These are phyloP conservation scores for Blastobotrys persicus DNA, from an alignment of 1,139 yeast genomes.

Conservation along the genomic window DNA sequence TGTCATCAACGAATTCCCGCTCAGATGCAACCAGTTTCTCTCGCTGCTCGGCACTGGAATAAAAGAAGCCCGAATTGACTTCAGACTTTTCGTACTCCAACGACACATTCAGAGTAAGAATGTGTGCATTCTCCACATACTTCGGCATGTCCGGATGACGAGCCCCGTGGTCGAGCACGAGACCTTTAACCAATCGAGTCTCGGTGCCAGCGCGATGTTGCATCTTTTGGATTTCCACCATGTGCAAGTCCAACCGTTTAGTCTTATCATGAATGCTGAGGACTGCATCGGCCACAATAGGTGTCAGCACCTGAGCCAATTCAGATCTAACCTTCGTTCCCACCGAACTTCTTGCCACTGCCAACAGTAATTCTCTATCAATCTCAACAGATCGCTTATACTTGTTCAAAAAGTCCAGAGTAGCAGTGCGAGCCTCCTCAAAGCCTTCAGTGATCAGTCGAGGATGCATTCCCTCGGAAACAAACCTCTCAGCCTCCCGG, in stretches of 20 bases:
- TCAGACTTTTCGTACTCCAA: conserved; percentile 97
- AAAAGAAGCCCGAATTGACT: conserved; percentile 94
- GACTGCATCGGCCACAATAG: conserved; percentile 96
- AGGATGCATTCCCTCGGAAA: conserved; percentile 95
- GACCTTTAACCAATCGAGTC: conserved; percentile 79
- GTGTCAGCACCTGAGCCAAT: conserved; percentile 76
- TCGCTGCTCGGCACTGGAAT: conserved; percentile 93
- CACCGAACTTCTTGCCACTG: conserved; percentile 87
- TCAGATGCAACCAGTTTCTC: conserved; percentile 93
- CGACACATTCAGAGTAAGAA: conserved; percentile 87
- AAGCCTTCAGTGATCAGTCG: conserved; percentile 93
- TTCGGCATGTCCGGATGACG: conserved; percentile 99
- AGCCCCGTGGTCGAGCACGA: conserved; percentile 97
- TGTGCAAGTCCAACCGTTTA: conserved; percentile 75
- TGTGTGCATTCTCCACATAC: conserved; percentile 74
- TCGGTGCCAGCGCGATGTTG: conserved; percentile 86
- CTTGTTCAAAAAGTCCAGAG: conserved; percentile 64
- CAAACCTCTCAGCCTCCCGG: conserved; percentile 90
- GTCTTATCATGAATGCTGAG: conserved; percentile 59
- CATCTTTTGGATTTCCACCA: conserved; percentile 99
- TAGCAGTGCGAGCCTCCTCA: conserved; percentile 78
- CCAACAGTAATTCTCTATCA: conserved; percentile 84
- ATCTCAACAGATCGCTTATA: conserved; percentile 49
- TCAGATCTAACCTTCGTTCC: conserved; percentile 80
- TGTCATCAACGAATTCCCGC: conserved; percentile 91